These are phyloP conservation scores for Ceratocystis alfenasii DNA, from an alignment of 2,329 filamentous ascomycete genomes.

Conservation along the genomic window DNA sequence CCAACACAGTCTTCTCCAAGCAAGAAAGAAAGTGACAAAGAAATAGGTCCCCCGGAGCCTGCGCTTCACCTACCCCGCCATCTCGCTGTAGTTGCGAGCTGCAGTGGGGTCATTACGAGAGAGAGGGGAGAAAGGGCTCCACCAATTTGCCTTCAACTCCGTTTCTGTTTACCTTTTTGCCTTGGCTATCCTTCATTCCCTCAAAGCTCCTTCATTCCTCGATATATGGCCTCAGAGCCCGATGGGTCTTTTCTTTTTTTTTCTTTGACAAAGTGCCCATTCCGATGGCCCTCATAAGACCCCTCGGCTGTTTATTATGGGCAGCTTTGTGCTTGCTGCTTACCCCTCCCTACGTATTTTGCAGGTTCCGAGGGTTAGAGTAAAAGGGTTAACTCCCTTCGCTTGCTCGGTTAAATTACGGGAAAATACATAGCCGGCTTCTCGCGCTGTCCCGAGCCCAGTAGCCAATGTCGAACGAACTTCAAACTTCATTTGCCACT, in stretches of 20 bases:
- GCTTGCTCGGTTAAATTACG: background rate
- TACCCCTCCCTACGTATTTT: too few species aligned
- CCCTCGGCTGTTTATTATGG: background rate
- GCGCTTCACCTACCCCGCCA: background rate
- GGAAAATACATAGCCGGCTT: background rate
- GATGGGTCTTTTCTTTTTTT: background rate
- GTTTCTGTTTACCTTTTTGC: background rate
- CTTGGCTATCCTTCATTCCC: background rate
- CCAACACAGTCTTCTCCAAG: too few species aligned
- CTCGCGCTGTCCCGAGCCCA: background rate
- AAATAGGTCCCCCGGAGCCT: background rate
- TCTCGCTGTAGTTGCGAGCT: background rate
- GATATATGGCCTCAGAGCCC: background rate
- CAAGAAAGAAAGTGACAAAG: too few species aligned
- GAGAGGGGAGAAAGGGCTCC: background rate
- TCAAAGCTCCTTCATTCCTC: background rate
- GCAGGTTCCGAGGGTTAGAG: too few species aligned
- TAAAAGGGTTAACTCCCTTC: too few species aligned
- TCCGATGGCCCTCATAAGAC: background rate
- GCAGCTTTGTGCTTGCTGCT: background rate
- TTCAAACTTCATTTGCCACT: background rate
- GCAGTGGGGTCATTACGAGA: conserved; percentile 1
- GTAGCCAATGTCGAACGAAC: background rate
- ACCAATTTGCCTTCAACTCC: background rate
- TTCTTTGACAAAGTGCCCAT: background rate